These are phyloP conservation scores for Penicillium corylophilum DNA, from an alignment of 2,329 filamentous ascomycete species.

Conservation along the genomic window DNA sequence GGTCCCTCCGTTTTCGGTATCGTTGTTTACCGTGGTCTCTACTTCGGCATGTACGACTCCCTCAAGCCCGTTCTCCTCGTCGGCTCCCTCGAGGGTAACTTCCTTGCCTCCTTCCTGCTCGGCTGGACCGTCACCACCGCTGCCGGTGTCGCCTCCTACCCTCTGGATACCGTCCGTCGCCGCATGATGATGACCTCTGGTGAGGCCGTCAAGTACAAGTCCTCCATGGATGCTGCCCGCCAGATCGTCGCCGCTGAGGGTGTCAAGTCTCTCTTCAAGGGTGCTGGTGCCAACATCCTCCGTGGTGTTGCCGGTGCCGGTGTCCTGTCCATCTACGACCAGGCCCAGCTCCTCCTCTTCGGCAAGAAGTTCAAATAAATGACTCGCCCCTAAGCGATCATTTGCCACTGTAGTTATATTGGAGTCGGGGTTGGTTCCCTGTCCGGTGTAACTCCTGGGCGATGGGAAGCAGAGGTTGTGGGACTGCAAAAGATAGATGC, in stretches of 20 bases:
- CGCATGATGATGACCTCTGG: slow-evolving; percentile 99
- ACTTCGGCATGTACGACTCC: slow-evolving; percentile 99
- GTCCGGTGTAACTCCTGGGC: slow-evolving; percentile 28
- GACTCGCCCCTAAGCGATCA: slow-evolving; percentile 17
- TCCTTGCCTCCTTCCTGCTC: slow-evolving; percentile 98
- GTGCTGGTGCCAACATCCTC: slow-evolving; percentile 99
- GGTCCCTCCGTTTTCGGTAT: slow-evolving; percentile 99
- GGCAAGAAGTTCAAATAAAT: slow-evolving; percentile 94
- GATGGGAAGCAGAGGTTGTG: slow-evolving; percentile 31
- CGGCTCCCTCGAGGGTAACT: slow-evolving; percentile 92
- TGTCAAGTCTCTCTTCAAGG: slow-evolving; percentile 99
- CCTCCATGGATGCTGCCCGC: slow-evolving; percentile 88
- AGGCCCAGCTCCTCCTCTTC: slow-evolving; percentile 98
- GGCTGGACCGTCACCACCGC: slow-evolving; percentile 99
- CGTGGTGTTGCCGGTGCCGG: slow-evolving; percentile 99
- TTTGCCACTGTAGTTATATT: slow-evolving; percentile 24
- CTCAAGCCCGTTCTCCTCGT: slow-evolving; percentile 98
- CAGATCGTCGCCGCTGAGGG: slow-evolving; percentile 98
- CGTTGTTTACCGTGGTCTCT: slow-evolving; percentile 99
- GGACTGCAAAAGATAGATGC: slow-evolving; percentile 46
- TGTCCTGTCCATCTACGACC: slow-evolving; percentile 99
- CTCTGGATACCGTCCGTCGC: slow-evolving; percentile 99
- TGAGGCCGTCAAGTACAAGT: slow-evolving; percentile 99
- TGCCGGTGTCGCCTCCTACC: slow-evolving; percentile 99
- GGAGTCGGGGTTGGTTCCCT: slow-evolving; percentile 27